Percentiles rank a stretch among this genome's conserved stretches.
Conservation (phyloP, 352 stramenopile species). For the Pythium plurisporium region DNA sequence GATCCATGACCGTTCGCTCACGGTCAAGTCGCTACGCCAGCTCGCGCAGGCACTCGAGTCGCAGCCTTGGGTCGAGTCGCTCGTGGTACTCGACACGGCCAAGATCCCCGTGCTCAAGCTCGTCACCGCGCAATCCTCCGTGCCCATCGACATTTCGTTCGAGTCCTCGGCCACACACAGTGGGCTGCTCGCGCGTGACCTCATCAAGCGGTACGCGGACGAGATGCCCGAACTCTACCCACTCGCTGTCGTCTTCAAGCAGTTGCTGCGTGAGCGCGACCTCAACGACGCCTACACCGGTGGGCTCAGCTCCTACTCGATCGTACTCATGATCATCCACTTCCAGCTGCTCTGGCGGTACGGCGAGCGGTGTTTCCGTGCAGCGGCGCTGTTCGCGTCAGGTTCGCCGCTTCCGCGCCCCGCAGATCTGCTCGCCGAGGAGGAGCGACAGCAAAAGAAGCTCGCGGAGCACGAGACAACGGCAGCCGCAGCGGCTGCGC, state of each 20-base stretch:
- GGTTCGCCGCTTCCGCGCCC: slow-evolving; percentile 20
- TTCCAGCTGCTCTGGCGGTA: slow-evolving; percentile 73
- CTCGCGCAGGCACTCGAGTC: slow-evolving; percentile 51
- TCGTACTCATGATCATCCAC: slow-evolving; percentile 92
- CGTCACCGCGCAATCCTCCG: slow-evolving; percentile 62
- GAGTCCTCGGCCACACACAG: slow-evolving; percentile 79
- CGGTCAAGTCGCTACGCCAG: slow-evolving; percentile 50
- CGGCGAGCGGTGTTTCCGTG: slow-evolving; percentile 20
- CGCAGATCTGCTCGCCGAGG: slow-evolving; percentile 20
- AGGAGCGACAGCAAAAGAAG: slow-evolving; percentile 5
- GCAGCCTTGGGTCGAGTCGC: slow-evolving; percentile 74
- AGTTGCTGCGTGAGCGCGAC: slow-evolving; percentile 83
- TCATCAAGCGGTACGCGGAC: slow-evolving; percentile 83
- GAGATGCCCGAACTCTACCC: slow-evolving; percentile 86
- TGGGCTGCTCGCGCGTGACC: slow-evolving; percentile 69
- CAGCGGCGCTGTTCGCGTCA: slow-evolving; percentile 18
- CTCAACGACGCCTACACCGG: slow-evolving; percentile 91
- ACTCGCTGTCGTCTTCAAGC: slow-evolving; percentile 88
- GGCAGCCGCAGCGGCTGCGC: background rate
- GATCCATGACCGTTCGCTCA: slow-evolving; percentile 53
- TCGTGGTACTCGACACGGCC: slow-evolving; percentile 77
- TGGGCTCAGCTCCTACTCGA: slow-evolving; percentile 88
- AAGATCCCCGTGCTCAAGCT: slow-evolving; percentile 85
- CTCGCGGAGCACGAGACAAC: background rate
- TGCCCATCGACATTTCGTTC: slow-evolving; percentile 86